Base-by-base conservation (phyloP, 192 early-diverging fungal species). In the Coemansia sp. region DNA sequence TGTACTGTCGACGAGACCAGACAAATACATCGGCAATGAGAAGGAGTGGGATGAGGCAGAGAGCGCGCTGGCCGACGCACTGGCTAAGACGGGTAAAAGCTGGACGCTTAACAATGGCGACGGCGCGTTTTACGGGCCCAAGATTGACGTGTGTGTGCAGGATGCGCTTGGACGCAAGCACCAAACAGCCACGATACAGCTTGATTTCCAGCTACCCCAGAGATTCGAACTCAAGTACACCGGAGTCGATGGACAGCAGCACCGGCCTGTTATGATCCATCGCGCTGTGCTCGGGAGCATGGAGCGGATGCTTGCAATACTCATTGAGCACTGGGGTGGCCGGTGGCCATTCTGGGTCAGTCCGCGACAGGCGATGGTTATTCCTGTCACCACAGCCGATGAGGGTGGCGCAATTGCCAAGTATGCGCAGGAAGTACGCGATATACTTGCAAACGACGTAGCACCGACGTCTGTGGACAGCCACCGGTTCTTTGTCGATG, bases 61-160 rank as follows among this genome's bases (percentile, higher is more conserved):
- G 70, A 63, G 61, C 26, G 86, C 91, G 15, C 80, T 98, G 2
- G 84, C 75, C 12, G 81, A 87, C 9, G 95, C 92, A 3, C 81
- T 98, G 44, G 70, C 89, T 50, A 77, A 69, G 3, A 89, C 84
- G 0, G 88, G 87, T 4, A 56, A 77, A 44, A 57, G 70, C 6
- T 95, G 92, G 91, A 79, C 86, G 0, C 64, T 92, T 9, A 95
- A 94, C 47, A 77, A 85, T 39, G 94, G 92, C 8, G 96, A 98
- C 74, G 96, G 95, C 6, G 96, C 94, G 2, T 98, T 98, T 70
- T 98, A 98, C 74, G 96, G 96, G 2, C 96, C 96, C 62, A 98
- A 98, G 71, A 96, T 98, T 64, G 96, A 98, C 69, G 88, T 96
- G 21, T 86, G 88, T 60, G 89, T 98, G 1, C 79, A 79, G 61